Conservation (phyloP, 306 rosid species). For the Lupinus albus region DNA sequence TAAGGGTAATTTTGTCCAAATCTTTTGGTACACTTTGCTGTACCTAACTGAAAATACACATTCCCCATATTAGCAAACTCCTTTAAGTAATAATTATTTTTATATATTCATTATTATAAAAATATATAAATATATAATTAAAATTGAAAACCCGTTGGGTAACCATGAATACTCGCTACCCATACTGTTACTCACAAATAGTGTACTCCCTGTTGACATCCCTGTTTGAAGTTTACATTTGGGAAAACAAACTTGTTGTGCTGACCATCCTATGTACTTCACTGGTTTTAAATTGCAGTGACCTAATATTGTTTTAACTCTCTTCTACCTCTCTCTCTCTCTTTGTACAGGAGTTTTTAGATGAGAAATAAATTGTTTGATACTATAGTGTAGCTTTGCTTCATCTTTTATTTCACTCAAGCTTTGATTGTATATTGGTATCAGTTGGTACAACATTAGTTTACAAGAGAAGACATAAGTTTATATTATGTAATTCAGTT, state of each 20-base stretch:
- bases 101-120: too few species aligned
- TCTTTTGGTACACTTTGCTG: too few species aligned
- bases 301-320: constrained; percentile 13
- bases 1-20: too few species aligned
- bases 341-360: neutral
- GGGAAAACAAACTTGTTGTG: constrained; percentile 14
- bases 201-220: too few species aligned
- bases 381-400: constrained; percentile 12
- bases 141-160: too few species aligned
- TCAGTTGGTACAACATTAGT: constrained; percentile 23
- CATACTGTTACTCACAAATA: too few species aligned
- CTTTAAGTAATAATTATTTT: too few species aligned
- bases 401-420: constrained; percentile 19
- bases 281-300: constrained; percentile 29
- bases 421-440: constrained; percentile 3
- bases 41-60: too few species aligned
- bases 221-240: constrained; percentile 29
- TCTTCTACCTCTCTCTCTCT: neutral
- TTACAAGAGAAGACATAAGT: constrained; percentile 2
- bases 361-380: constrained; percentile 24
- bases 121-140: too few species aligned
- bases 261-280: constrained; percentile 19
- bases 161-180: too few species aligned
- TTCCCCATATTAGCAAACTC: too few species aligned
- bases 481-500: constrained; percentile 21